phyloP scores from a whole-genome alignment of 2,329 filamentous ascomycete species.

The Colletotrichum tamarilloi region DNA sequence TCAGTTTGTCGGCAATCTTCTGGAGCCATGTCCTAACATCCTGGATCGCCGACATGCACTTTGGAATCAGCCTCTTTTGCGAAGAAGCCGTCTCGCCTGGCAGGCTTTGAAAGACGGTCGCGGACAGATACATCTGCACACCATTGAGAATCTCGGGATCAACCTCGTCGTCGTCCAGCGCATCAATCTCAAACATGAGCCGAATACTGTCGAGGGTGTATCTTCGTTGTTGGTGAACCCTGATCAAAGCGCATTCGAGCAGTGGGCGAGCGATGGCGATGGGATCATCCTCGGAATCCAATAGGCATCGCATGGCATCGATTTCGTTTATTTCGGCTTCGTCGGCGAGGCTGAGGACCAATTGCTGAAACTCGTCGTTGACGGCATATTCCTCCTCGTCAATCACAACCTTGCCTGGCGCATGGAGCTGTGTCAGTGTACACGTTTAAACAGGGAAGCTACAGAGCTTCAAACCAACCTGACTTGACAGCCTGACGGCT shows the following conservation, averaged over 20 bases:
- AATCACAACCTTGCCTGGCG: constrained; percentile 78
- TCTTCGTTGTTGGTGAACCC: constrained; percentile 87
- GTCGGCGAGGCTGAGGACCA: constrained; percentile 84
- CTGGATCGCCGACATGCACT: constrained; percentile 81
- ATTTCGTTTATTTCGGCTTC: constrained; percentile 91
- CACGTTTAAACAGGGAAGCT: not conserved
- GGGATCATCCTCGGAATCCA: constrained; percentile 78
- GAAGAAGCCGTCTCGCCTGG: constrained; percentile 32
- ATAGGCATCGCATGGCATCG: constrained; percentile 80
- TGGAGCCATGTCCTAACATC: constrained; percentile 83
- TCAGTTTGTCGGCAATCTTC: constrained; percentile 78
- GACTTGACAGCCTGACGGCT: constrained; percentile 79
- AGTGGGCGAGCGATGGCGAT: constrained; percentile 77
- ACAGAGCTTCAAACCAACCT: constrained; percentile 58
- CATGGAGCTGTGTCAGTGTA: constrained; percentile 37
- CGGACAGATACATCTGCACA: constrained; percentile 65
- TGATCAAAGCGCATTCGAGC: constrained; percentile 83
- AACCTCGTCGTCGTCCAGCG: constrained; percentile 67
- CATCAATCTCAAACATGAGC: constrained; percentile 77
- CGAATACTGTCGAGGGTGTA: constrained; percentile 87
- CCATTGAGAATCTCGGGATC: constrained; percentile 60
- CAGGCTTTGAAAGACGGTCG: constrained; percentile 64
- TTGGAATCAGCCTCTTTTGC: constrained; percentile 68
- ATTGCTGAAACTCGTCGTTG: constrained; percentile 89
- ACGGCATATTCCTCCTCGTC: constrained; percentile 80